phyloP scores from a whole-genome alignment of 805 yeast species.

The Ogataea thermomethanolica region DNA sequence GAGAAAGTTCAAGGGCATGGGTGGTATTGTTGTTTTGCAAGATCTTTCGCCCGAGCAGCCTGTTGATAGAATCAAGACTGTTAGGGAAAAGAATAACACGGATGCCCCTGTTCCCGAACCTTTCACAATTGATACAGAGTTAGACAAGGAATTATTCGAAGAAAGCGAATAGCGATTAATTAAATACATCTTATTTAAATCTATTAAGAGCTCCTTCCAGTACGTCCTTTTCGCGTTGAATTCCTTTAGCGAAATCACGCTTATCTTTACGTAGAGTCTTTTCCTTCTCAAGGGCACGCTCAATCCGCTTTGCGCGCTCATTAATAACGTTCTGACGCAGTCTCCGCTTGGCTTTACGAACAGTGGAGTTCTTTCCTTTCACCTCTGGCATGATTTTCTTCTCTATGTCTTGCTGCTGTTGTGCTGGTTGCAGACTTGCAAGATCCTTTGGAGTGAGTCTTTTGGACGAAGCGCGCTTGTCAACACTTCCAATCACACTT shows the following conservation, averaged over 20 bases:
- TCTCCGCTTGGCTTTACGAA: slow-evolving; percentile 78
- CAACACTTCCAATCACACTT: slow-evolving; percentile 77
- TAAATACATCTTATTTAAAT: slow-evolving; percentile 32
- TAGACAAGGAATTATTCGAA: slow-evolving; percentile 29
- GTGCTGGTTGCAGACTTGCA: slow-evolving; percentile 36
- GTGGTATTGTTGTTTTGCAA: slow-evolving; percentile 68
- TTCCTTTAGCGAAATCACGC: slow-evolving; percentile 42
- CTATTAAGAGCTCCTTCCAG: slow-evolving; percentile 49
- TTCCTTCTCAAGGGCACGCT: slow-evolving; percentile 70
- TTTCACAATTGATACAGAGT: slow-evolving; percentile 53
- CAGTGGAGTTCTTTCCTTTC: slow-evolving; percentile 76
- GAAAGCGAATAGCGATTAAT: slow-evolving; percentile 20
- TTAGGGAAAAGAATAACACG: slow-evolving; percentile 69
- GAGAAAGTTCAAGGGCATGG: slow-evolving; percentile 63
- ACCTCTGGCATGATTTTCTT: slow-evolving; percentile 63
- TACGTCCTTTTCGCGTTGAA: slow-evolving; percentile 49
- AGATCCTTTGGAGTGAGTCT: slow-evolving; percentile 64
- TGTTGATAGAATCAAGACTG: slow-evolving; percentile 69
- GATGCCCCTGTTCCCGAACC: slow-evolving; percentile 76
- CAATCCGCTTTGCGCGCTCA: slow-evolving; percentile 75
- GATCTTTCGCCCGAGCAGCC: slow-evolving; percentile 63
- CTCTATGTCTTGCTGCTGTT: slow-evolving; percentile 42
- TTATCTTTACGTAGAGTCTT: slow-evolving; percentile 62
- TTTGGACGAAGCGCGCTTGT: slow-evolving; percentile 57
- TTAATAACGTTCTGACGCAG: slow-evolving; percentile 82